Conservation (phyloP, 306 rosid genomes). For the Pterocarpus santalinus region DNA sequence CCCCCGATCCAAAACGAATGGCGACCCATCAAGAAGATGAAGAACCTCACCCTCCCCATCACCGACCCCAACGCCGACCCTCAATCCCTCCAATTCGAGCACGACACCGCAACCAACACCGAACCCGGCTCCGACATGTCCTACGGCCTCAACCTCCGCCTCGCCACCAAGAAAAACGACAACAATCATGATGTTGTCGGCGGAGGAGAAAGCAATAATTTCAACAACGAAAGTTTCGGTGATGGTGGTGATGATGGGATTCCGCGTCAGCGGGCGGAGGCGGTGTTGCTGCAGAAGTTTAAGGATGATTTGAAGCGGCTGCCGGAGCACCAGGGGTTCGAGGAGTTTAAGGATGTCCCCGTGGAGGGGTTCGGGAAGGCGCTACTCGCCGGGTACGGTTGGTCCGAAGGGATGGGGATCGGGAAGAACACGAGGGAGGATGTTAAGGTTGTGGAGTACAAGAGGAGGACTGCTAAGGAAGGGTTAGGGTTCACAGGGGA, state of each 20-base stretch:
- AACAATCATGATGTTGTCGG: not conserved
- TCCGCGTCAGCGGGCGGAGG: constrained; percentile 41
- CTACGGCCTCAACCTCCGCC: constrained; percentile 66
- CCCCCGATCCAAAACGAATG: constrained; percentile 54
- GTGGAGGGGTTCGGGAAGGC: constrained; percentile 88
- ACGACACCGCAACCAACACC: constrained; percentile 41
- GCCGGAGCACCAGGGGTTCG: constrained; percentile 75
- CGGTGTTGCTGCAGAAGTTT: constrained; percentile 58
- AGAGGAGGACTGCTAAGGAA: constrained; percentile 62
- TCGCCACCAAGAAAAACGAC: not conserved
- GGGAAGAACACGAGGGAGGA: constrained; percentile 82
- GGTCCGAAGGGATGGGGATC: constrained; percentile 86
- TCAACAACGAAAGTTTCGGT: not conserved
- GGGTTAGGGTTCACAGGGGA: constrained; percentile 80
- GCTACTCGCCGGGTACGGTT: constrained; percentile 84
- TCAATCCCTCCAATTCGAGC: constrained; percentile 56
- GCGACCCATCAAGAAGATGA: constrained; percentile 51
- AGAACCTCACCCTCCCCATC: constrained; percentile 49
- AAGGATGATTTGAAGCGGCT: constrained; percentile 62
- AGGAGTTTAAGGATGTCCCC: constrained; percentile 73
- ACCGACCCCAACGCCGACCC: constrained; percentile 37
- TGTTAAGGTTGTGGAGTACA: constrained; percentile 62
- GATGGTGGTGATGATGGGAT: not conserved
- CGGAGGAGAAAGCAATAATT: too few species aligned
- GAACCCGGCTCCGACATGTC: constrained; percentile 55